A percentile compares a stretch with the other conserved stretches of the same genome.
Conservation (phyloP, 805 yeast species). For the Priceomyces fermenticarens region DNA sequence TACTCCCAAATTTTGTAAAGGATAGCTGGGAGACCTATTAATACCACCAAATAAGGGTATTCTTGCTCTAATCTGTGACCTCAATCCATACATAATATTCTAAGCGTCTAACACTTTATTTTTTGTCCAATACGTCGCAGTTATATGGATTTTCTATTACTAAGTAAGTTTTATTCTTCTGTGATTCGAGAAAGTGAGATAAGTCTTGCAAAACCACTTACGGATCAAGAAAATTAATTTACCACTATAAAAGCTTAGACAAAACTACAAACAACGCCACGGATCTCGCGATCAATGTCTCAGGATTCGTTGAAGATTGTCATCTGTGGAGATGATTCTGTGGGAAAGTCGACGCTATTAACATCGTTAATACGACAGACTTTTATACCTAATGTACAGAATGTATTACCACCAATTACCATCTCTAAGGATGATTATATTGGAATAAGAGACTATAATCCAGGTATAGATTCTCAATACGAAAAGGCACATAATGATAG, state of each 20-base stretch:
- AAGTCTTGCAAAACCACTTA: no score
- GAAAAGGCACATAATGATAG: background rate
- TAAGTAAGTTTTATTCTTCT: background rate
- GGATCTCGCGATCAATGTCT: slow-evolving; percentile 9
- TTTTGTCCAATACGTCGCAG: background rate
- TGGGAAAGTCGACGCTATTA: slow-evolving; percentile 78
- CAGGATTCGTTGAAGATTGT: slow-evolving; percentile 69
- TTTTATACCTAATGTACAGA: slow-evolving; percentile 72
- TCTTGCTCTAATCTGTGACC: background rate
- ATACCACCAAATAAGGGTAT: background rate
- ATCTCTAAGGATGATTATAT: slow-evolving; percentile 68
- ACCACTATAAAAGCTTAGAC: background rate
- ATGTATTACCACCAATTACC: slow-evolving; percentile 77
- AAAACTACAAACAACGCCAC: background rate
- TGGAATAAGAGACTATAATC: slow-evolving; percentile 22
- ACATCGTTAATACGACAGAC: slow-evolving; percentile 79
- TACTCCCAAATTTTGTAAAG: no score
- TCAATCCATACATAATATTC: background rate
- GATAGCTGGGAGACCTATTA: no score
- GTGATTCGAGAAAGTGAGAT: slow-evolving; percentile 1
- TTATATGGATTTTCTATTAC: background rate
- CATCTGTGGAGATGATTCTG: slow-evolving; percentile 92
- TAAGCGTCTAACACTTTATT: no score
- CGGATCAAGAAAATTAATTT: background rate
- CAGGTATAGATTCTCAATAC: slow-evolving; percentile 10